A percentile compares a stretch with the other conserved stretches of the same genome.
phyloP scores from a whole-genome alignment of 2,329 filamentous ascomycete genomes.

The Aspergillus sp. region DNA sequence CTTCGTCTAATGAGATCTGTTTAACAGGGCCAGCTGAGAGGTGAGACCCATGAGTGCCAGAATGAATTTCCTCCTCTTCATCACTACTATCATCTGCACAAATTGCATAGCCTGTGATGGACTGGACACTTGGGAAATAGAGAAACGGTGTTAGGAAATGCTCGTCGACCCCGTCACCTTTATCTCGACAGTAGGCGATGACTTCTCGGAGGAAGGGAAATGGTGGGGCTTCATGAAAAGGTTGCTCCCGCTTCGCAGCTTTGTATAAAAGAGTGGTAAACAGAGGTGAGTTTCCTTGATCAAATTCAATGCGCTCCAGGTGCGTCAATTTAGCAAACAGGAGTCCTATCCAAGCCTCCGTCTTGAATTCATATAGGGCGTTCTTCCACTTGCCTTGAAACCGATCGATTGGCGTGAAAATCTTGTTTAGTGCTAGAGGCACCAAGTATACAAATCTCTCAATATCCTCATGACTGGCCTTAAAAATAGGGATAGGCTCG shows the following conservation, averaged over 20 bases:
- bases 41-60: too few relatives aligned
- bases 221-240: background rate
- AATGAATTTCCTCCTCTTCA: too few relatives aligned
- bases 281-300: background rate
- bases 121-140: conserved; percentile 3
- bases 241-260: background rate
- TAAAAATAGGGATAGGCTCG: too few relatives aligned
- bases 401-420: too few relatives aligned
- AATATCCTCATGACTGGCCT: background rate
- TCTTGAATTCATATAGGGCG: too few relatives aligned
- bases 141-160: background rate
- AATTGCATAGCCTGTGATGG: background rate
- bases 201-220: background rate
- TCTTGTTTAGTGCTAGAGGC: background rate
- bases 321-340: background rate
- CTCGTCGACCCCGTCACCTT: too few relatives aligned
- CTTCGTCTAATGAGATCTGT: background rate
- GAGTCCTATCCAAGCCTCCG: background rate
- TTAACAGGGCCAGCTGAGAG: background rate
- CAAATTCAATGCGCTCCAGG: background rate
- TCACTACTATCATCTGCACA: too few relatives aligned
- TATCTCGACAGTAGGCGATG: too few relatives aligned
- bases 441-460: background rate
- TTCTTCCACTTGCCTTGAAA: too few relatives aligned
- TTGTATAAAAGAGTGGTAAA: background rate